Conservation (phyloP, 2,329 filamentous ascomycete genomes). For the Tolypocladium tropicale region DNA sequence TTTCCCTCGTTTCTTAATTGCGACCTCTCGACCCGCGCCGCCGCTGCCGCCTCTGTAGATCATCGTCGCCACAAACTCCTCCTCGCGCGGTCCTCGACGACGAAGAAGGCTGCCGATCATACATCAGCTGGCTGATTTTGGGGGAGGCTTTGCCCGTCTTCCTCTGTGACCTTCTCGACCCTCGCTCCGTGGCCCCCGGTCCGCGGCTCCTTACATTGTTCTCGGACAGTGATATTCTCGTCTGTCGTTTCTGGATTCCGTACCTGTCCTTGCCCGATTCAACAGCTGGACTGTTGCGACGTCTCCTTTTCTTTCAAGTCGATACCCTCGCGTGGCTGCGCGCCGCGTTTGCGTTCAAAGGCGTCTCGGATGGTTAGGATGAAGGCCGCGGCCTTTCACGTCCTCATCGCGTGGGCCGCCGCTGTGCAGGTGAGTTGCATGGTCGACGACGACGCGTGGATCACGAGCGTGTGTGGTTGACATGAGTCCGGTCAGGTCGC, state of each 20-base stretch:
- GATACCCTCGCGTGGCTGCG: background rate
- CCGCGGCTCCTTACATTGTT: background rate
- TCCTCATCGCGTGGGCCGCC: constrained; percentile 8
- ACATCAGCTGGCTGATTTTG: background rate
- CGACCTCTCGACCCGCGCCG: background rate
- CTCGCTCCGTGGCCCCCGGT: background rate
- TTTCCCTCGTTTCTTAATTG: background rate
- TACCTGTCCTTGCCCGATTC: background rate
- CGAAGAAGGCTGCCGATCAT: background rate
- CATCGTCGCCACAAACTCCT: background rate
- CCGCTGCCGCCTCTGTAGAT: background rate
- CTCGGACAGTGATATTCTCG: background rate
- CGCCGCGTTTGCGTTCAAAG: background rate
- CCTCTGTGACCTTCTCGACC: background rate
- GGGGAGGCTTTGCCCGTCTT: background rate
- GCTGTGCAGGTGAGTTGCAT: constrained; percentile 7
- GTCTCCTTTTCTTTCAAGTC: background rate
- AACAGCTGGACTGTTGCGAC: constrained; percentile 4
- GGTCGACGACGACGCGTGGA: background rate
- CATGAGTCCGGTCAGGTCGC: too few relatives aligned
- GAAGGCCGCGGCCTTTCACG: constrained; percentile 9
- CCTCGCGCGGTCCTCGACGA: background rate
- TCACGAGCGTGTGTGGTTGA: background rate
- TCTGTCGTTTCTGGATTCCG: background rate
- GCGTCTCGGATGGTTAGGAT: constrained; percentile 5